Evolutionary conservation across 2,329 filamentous ascomycete genomes (phyloP).

Genomic region (Cytospora paraplurivora): DNA sequence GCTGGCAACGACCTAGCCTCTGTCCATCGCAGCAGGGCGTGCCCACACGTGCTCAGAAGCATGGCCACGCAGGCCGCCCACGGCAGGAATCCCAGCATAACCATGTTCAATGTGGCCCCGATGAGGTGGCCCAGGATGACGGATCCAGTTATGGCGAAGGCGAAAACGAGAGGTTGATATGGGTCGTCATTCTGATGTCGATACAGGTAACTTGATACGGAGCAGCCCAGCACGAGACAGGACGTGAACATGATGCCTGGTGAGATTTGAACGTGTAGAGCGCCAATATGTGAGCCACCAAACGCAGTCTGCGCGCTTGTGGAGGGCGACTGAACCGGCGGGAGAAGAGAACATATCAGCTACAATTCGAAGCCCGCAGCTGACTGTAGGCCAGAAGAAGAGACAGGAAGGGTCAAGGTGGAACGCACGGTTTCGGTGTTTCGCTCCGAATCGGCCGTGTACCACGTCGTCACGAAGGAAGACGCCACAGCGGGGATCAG

Average conservation of each 20-base stretch:
- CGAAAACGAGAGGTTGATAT: slow-evolving; percentile 38
- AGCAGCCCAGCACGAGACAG: slow-evolving; percentile 40
- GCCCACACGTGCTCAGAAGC: slow-evolving; percentile 36
- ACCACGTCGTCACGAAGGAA: slow-evolving; percentile 15
- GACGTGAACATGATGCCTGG: slow-evolving; percentile 39
- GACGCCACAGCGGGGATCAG: slow-evolving; percentile 11
- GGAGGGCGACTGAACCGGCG: not conserved
- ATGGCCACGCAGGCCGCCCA: slow-evolving; percentile 42
- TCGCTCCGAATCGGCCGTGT: slow-evolving; percentile 11
- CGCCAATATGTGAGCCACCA: slow-evolving; percentile 1
- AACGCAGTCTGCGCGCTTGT: not conserved
- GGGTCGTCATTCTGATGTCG: slow-evolving; percentile 37
- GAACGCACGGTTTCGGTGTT: slow-evolving; percentile 5
- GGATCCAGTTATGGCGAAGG: slow-evolving; percentile 32
- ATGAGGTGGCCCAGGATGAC: slow-evolving; percentile 34
- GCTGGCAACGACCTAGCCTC: not conserved
- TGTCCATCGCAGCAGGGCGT: slow-evolving; percentile 23
- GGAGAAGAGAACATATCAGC: not conserved
- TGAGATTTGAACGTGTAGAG: slow-evolving; percentile 36
- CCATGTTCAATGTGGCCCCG: slow-evolving; percentile 35
- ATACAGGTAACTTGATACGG: slow-evolving; percentile 41
- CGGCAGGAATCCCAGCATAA: slow-evolving; percentile 41
- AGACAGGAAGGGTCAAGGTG: not conserved
- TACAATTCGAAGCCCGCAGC: not conserved
- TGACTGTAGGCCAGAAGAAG: not conserved